These are phyloP conservation scores for Pelagophyceae sp. DNA, from an alignment of 352 stramenopile species.

Conservation along the genomic window DNA sequence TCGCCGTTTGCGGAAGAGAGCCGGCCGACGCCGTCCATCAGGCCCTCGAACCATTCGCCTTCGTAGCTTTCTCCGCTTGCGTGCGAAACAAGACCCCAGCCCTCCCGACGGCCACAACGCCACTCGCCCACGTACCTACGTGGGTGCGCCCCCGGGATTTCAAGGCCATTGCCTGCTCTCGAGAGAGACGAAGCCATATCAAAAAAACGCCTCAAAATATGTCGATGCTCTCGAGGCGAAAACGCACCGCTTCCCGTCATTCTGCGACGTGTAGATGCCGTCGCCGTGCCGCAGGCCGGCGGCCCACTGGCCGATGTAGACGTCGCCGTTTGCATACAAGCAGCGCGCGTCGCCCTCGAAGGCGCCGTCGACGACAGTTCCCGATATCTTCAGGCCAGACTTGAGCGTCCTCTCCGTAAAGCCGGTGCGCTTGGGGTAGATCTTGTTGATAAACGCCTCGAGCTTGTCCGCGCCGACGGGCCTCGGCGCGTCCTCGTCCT, in stretches of 20 bases:
- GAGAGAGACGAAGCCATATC: constrained; percentile 27
- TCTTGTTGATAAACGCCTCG: not conserved
- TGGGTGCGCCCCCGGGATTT: constrained; percentile 21
- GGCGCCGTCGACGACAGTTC: constrained; percentile 6
- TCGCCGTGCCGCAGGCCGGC: constrained; percentile 26
- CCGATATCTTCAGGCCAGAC: not conserved
- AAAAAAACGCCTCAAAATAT: constrained; percentile 23
- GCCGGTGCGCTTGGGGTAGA: constrained; percentile 28
- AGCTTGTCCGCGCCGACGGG: constrained; percentile 4
- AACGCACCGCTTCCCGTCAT: constrained; percentile 25
- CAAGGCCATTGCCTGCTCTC: too few species aligned
- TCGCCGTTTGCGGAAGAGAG: constrained; percentile 61
- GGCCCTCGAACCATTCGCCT: constrained; percentile 64
- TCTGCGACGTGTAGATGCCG: too few species aligned
- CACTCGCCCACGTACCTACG: constrained; percentile 56
- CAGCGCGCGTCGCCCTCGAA: constrained; percentile 35
- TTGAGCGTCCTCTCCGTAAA: not conserved
- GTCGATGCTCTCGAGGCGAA: constrained; percentile 23
- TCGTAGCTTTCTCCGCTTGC: constrained; percentile 68
- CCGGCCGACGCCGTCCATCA: constrained; percentile 56
- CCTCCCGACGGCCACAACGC: constrained; percentile 60
- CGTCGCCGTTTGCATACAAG: constrained; percentile 58
- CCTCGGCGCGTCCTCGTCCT: too few species aligned
- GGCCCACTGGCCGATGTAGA: constrained; percentile 43
- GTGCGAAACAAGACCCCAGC: constrained; percentile 60